Evolutionary conservation across 2,329 filamentous ascomycete genomes (phyloP).

Genomic region (Diplodia scrobiculata): DNA sequence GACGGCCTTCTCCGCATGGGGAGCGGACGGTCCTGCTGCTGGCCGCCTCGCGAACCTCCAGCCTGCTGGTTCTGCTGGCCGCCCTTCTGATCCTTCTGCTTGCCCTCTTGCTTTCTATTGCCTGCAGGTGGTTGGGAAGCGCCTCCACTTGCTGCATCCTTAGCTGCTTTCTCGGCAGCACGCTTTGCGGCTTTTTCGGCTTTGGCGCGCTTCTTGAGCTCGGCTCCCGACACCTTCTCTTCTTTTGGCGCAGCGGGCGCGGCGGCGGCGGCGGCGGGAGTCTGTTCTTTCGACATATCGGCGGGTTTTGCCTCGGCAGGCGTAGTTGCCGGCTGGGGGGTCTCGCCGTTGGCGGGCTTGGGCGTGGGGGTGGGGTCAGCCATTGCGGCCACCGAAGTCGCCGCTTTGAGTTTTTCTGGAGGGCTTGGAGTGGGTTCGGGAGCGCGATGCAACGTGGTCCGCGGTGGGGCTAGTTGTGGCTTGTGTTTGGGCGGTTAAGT

Average conservation of each 20-base stretch:
- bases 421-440: not conserved
- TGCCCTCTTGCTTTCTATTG: slow-evolving; percentile 46
- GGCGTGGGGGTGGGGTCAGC: slow-evolving; percentile 24
- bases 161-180: slow-evolving; percentile 64
- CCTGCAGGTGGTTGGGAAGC: slow-evolving; percentile 39
- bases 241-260: slow-evolving; percentile 32
- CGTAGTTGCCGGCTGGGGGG: slow-evolving; percentile 7
- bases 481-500: not conserved
- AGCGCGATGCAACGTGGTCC: not conserved
- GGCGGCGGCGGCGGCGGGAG: not conserved
- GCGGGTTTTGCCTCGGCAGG: slow-evolving; percentile 1
- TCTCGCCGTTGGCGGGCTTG: slow-evolving; percentile 17
- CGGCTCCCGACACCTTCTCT: slow-evolving; percentile 68
- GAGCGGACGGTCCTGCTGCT: slow-evolving; percentile 33
- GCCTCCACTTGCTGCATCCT: slow-evolving; percentile 37
- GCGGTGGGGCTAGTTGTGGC: slow-evolving; percentile 2
- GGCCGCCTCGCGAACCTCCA: slow-evolving; percentile 39
- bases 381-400: slow-evolving; percentile 22
- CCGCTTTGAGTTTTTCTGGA: slow-evolving; percentile 2
- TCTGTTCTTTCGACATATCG: slow-evolving; percentile 15
- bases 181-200: slow-evolving; percentile 87
- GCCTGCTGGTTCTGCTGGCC: slow-evolving; percentile 42
- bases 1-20: slow-evolving; percentile 40
- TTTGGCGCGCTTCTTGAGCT: slow-evolving; percentile 85
- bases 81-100: slow-evolving; percentile 42